Evolutionary conservation across 306 rosid genomes (phyloP).

Genomic region (Corylus heterophylla): DNA sequence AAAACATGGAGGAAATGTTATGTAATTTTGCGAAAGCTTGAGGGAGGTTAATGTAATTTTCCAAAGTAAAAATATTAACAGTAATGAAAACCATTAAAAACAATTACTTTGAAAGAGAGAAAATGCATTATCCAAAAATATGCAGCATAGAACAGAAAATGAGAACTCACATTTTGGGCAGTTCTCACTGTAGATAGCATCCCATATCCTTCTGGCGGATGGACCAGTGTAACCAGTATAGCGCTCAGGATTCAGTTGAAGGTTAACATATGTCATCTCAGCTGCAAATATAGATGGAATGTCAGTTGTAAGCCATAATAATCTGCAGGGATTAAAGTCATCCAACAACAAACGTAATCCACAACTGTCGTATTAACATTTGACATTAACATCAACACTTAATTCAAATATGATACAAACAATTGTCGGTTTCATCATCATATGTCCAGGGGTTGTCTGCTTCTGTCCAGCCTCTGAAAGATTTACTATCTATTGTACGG

Average conservation of each 20-base stretch:
- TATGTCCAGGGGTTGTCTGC: conserved; percentile 92
- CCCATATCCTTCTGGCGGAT: conserved; percentile 79
- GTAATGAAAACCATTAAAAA: neutral
- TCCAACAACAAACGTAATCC: conserved; percentile 12
- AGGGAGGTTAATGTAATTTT: neutral
- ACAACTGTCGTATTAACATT: neutral
- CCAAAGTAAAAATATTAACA: neutral
- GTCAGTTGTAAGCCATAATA: conserved; percentile 5
- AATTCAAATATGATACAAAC: conserved; percentile 38
- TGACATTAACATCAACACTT: conserved; percentile 5
- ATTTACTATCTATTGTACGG: conserved; percentile 80
- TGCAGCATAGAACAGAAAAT: neutral
- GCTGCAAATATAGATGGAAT: conserved; percentile 43
- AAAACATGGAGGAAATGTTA: too few relatives aligned
- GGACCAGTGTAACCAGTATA: conserved; percentile 92
- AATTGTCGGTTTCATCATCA: conserved; percentile 91
- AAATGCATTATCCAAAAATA: neutral
- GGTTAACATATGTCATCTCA: conserved; percentile 96
- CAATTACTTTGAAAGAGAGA: neutral
- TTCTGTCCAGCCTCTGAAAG: conserved; percentile 88
- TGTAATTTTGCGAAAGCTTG: too few relatives aligned
- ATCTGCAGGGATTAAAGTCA: neutral
- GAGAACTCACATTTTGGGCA: conserved; percentile 88
- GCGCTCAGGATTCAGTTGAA: conserved; percentile 90
- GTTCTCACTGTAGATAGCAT: conserved; percentile 71